phyloP scores from a whole-genome alignment of 371 early-diverging fungal genomes.

The Mucor saturninus region DNA sequence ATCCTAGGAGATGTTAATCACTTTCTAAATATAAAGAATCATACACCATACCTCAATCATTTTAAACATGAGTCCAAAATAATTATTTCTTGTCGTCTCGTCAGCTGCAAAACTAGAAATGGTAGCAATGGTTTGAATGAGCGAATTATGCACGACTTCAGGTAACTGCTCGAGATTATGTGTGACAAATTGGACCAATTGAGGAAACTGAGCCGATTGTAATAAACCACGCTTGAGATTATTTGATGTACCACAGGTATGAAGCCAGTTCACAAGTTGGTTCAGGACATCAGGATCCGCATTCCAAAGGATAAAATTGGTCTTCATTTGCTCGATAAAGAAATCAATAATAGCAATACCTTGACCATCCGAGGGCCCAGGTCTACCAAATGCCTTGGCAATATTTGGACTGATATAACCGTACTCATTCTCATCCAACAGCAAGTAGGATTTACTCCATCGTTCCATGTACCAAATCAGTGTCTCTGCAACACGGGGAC shows the following conservation, averaged over 20 bases:
- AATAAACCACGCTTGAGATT: conserved; percentile 61
- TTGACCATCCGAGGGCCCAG: conserved; percentile 62
- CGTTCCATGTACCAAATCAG: conserved; percentile 78
- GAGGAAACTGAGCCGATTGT: conserved; percentile 65
- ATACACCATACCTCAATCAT: conserved; percentile 51
- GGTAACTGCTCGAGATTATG: conserved; percentile 66
- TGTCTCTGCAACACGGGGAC: conserved; percentile 76
- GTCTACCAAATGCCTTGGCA: conserved; percentile 61
- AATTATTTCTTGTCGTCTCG: conserved; percentile 51
- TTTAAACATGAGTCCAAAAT: conserved; percentile 60
- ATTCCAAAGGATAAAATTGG: conserved; percentile 73
- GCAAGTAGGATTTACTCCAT: conserved; percentile 76
- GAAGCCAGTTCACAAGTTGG: conserved; percentile 65
- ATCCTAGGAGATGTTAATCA: conserved; percentile 15
- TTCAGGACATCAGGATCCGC: conserved; percentile 73
- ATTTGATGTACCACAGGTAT: conserved; percentile 58
- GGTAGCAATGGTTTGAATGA: conserved; percentile 71
- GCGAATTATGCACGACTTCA: conserved; percentile 59
- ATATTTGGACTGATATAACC: conserved; percentile 60
- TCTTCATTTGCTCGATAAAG: conserved; percentile 61
- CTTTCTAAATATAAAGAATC: background rate
- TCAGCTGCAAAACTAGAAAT: conserved; percentile 66
- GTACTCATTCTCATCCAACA: conserved; percentile 67
- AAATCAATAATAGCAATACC: conserved; percentile 66
- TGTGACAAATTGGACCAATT: conserved; percentile 64